phyloP scores from a whole-genome alignment of 306 rosid genomes.

The Carpinus fangiana region DNA sequence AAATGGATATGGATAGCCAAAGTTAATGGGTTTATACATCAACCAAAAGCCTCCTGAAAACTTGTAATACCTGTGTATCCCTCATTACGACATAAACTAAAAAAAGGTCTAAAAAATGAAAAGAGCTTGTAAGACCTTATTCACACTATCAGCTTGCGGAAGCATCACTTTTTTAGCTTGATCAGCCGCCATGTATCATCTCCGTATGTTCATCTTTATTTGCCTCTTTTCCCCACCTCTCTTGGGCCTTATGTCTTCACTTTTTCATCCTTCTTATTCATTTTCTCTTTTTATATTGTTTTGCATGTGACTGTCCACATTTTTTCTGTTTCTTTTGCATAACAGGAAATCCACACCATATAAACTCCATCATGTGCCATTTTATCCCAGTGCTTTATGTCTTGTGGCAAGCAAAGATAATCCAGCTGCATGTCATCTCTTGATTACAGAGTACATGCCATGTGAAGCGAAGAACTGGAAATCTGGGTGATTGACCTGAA shows the following conservation, averaged over 20 bases:
- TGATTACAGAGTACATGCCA: slow-evolving; percentile 47
- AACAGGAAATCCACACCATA: slow-evolving; percentile 28
- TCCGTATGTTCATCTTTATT: slow-evolving; percentile 9
- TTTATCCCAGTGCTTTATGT: slow-evolving; percentile 26
- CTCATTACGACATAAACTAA: background rate
- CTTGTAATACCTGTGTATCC: background rate
- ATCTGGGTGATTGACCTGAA: slow-evolving; percentile 80
- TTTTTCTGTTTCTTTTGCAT: slow-evolving; percentile 29
- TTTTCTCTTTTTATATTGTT: slow-evolving; percentile 23
- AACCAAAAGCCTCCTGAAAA: background rate
- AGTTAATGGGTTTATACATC: background rate
- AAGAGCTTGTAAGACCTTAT: background rate
- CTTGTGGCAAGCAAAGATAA: slow-evolving; percentile 29
- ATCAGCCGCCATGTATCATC: background rate
- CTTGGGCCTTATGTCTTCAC: background rate
- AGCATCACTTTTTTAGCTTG: background rate
- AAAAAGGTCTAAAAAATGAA: background rate
- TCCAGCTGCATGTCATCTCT: slow-evolving; percentile 11
- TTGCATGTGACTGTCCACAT: slow-evolving; percentile 8
- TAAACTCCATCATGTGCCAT: slow-evolving; percentile 22
- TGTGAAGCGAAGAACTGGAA: slow-evolving; percentile 72
- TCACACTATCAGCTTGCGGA: background rate
- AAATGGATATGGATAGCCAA: background rate
- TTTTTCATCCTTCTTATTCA: background rate
- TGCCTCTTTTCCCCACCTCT: slow-evolving; percentile 23